These are phyloP conservation scores for Cordyceps militaris DNA, from an alignment of 2,329 filamentous ascomycete species.

Conservation along the genomic window DNA sequence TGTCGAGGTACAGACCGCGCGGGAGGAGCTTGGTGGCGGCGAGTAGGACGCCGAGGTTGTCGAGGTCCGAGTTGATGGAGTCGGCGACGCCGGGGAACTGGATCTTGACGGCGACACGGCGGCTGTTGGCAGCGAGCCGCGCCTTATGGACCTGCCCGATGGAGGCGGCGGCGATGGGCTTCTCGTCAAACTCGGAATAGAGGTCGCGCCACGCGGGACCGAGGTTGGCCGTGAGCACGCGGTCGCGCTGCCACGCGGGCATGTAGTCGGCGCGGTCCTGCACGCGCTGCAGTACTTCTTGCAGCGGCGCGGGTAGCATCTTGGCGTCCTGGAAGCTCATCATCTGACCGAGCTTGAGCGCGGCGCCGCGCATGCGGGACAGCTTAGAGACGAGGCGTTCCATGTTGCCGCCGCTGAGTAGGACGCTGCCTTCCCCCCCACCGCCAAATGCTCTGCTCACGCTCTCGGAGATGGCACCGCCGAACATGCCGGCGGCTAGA, in stretches of 20 bases:
- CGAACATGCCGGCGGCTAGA: slow-evolving; percentile 89
- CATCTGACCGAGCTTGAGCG: slow-evolving; percentile 96
- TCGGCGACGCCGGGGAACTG: slow-evolving; percentile 95
- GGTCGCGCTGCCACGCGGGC: slow-evolving; percentile 86
- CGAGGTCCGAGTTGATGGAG: slow-evolving; percentile 94
- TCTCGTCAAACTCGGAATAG: slow-evolving; percentile 79
- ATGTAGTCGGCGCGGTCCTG: slow-evolving; percentile 98
- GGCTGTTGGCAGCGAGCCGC: slow-evolving; percentile 64
- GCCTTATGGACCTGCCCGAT: slow-evolving; percentile 95
- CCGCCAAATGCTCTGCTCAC: slow-evolving; percentile 73
- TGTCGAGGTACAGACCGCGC: slow-evolving; percentile 88
- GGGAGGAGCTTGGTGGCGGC: slow-evolving; percentile 86
- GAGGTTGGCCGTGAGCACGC: slow-evolving; percentile 71
- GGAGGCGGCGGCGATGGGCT: slow-evolving; percentile 88
- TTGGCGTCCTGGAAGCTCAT: slow-evolving; percentile 97
- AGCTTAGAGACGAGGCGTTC: slow-evolving; percentile 87
- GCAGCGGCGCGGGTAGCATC: slow-evolving; percentile 81
- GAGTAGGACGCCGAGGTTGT: slow-evolving; percentile 84
- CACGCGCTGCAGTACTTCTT: slow-evolving; percentile 84
- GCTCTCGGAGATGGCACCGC: slow-evolving; percentile 81
- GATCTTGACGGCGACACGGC: slow-evolving; percentile 85
- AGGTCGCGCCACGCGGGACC: slow-evolving; percentile 78
- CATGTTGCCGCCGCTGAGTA: slow-evolving; percentile 86
- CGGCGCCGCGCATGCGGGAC: slow-evolving; percentile 92
- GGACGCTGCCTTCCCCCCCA: slow-evolving; percentile 61